A percentile compares a stretch with the other conserved stretches of the same genome.
phyloP scores from a whole-genome alignment of 2,329 filamentous ascomycete species.

The Dothideomycetes sp. region DNA sequence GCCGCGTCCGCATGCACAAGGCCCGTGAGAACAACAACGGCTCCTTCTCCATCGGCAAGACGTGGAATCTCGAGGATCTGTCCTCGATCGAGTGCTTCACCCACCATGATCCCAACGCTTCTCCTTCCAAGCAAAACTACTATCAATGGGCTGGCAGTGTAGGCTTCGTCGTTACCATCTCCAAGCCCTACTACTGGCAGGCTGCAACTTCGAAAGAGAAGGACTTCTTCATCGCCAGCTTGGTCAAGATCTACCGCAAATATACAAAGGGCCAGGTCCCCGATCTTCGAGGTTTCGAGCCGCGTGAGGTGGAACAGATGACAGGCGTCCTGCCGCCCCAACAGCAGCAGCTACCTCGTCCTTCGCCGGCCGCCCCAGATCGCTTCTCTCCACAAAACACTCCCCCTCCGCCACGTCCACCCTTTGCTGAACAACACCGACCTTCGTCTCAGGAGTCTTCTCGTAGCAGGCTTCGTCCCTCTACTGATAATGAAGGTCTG shows the following conservation, averaged over 20 bases:
- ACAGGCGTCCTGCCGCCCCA: conserved; percentile 34
- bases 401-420: conserved; percentile 22
- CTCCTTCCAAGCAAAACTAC: conserved; percentile 47
- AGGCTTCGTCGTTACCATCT: conserved; percentile 80
- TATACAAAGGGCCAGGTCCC: conserved; percentile 84
- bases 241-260: conserved; percentile 94
- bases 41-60: conserved; percentile 94
- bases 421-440: conserved; percentile 24
- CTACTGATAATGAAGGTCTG: conserved; percentile 7
- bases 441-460: conserved; percentile 13
- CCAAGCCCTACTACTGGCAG: conserved; percentile 96
- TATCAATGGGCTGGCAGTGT: conserved; percentile 71
- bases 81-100: conserved; percentile 74
- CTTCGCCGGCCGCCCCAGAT: conserved; percentile 9
- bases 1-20: conserved; percentile 90
- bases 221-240: conserved; percentile 93
- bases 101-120: conserved; percentile 35
- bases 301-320: conserved; percentile 66
- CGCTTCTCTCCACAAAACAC: conserved; percentile 5
- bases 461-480: conserved; percentile 11
- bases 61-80: conserved; percentile 92
- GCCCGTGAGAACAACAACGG: conserved; percentile 91
- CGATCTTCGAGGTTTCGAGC: conserved; percentile 72
- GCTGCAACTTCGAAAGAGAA: conserved; percentile 91
- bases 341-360: conserved; percentile 16